Evolutionary conservation across 2,329 filamentous ascomycete species (phyloP).

Genomic region (Aspergillus piperis): DNA sequence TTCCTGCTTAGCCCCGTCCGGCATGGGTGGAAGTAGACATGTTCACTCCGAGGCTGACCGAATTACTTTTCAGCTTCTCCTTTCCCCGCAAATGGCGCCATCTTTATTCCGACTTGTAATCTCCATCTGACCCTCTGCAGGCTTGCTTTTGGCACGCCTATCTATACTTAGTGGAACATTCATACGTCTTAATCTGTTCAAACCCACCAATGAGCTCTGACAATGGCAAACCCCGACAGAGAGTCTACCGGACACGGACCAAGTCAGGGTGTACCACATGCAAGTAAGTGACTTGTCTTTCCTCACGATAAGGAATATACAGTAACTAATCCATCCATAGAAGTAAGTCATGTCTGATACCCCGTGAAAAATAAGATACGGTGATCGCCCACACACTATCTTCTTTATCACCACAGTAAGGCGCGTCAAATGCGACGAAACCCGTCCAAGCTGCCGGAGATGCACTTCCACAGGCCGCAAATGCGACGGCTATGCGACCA

Average conservation of each 20-base stretch:
- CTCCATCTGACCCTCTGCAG: no score
- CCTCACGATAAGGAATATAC: neutral
- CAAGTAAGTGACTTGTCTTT: constrained; percentile 6
- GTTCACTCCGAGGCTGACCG: no score
- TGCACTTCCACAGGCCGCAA: constrained; percentile 36
- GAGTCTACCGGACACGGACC: neutral
- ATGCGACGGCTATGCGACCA: constrained; percentile 32
- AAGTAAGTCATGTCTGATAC: neutral
- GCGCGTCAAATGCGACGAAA: constrained; percentile 37
- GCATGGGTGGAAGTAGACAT: no score
- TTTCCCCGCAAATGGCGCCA: no score
- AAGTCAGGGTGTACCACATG: constrained; percentile 15
- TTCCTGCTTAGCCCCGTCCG: no score
- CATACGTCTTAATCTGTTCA: no score
- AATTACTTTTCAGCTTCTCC: no score
- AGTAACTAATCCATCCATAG: neutral
- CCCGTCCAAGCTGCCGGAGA: constrained; percentile 30
- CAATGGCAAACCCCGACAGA: neutral
- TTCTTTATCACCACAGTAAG: constrained; percentile 18
- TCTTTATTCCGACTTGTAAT: no score
- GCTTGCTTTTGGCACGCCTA: no score
- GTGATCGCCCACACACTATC: neutral
- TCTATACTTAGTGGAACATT: no score
- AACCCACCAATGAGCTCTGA: no score
- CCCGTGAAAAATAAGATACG: neutral